Base-by-base conservation (phyloP, 1,139 yeast species). In the Arxiozyma bovina region DNA sequence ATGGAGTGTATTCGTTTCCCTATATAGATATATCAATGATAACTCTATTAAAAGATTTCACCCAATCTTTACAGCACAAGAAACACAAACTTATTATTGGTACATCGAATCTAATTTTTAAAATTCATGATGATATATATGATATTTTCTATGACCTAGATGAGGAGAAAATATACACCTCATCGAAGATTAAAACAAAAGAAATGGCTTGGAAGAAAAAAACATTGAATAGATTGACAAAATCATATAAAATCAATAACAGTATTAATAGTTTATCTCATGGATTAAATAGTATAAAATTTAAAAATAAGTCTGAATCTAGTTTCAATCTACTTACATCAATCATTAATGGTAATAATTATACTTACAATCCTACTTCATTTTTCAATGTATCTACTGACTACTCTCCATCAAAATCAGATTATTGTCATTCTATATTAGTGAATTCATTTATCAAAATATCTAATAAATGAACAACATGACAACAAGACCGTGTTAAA, bases 91-190 rank as follows among this genome's bases (percentile, higher is more conserved):
- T 61, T n/a, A 59, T 67, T 15, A 56, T 64, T 5, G 70, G 70
- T 9, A 66, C 68, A 4, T 61, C 67, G 1, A 67, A 67, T 51
- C 69, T 70, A 12, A 65, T 66, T 7, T 66, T 66, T 49, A 60
- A 63, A 55, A 57, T 54, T 25, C 68, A 65, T 50, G 52, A 55
- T 15, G 63, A 63, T 51, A 45, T 61, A 7, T 67, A 69, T 67
- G 69, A 67, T 53, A 61, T 57, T 50, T 65, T 60, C 50, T 67
- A 65, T 50, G 64, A 67, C 55, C 43, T 67, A 48, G 70, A 67
- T 52, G 48, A 50, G 1, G 64, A 59, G 15, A 46, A 52, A 11
- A 49, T 66, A 11, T 53, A 41, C 20, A 9, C 17, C 1, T 34
- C 47, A 8, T 40, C 42, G 9, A 45, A 45, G 21, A 8, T 20